A percentile compares a stretch with the other conserved stretches of the same genome.
Evolutionary conservation across 352 stramenopile genomes (phyloP).

Genomic region (Globisporangium canariense): DNA sequence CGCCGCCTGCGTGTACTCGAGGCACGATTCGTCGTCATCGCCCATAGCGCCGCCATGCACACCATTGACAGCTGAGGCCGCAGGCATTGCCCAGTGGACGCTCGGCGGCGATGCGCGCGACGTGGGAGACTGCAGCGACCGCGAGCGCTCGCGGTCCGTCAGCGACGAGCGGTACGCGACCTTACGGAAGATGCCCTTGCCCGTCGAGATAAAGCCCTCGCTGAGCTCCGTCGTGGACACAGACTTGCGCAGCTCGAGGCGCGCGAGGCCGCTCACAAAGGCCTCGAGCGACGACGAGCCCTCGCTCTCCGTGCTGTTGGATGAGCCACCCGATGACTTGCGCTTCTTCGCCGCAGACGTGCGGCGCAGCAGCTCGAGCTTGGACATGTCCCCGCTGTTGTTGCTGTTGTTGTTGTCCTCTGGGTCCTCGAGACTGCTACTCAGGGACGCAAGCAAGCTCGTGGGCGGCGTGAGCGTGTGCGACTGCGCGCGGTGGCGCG

Average conservation of each 20-base stretch:
- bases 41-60: conserved; percentile 16
- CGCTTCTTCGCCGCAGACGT: conserved; percentile 26
- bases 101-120: conserved; percentile 32
- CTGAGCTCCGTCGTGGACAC: conserved; percentile 52
- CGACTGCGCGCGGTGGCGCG: conserved; percentile 13
- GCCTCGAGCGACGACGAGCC: conserved; percentile 32
- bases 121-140: conserved; percentile 26
- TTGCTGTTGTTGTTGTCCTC: conserved; percentile 11
- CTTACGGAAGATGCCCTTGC: conserved; percentile 86
- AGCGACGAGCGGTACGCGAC: conserved; percentile 57
- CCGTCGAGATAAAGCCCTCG: conserved; percentile 83
- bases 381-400: conserved; percentile 9
- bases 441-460: not conserved
- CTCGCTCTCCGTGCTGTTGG: conserved; percentile 42
- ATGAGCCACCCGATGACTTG: conserved; percentile 53
- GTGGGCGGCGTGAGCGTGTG: conserved; percentile 11
- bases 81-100: conserved; percentile 12
- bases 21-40: conserved; percentile 44
- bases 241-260: conserved; percentile 45
- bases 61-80: conserved; percentile 17
- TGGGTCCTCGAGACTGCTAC: not conserved
- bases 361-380: conserved; percentile 15
- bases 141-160: conserved; percentile 33
- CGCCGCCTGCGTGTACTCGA: conserved; percentile 78
- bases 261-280: conserved; percentile 40